Evolutionary conservation across 306 rosid species (phyloP).

Genomic region (Cyamopsis tetragonoloba): DNA sequence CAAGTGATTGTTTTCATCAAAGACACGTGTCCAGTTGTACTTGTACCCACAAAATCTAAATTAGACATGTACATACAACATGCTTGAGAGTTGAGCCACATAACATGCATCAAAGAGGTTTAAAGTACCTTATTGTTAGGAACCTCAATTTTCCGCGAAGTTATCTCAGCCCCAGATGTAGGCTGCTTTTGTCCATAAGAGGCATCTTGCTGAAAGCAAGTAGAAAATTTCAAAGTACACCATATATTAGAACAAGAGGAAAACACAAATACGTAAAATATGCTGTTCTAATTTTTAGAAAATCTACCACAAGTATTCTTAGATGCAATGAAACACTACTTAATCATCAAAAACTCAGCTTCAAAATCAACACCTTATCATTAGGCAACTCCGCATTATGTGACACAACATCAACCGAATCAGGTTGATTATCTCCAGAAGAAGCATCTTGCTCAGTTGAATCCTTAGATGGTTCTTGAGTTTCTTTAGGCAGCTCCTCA

Average conservation of each 20-base stretch:
- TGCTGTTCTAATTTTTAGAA: background rate
- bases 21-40: background rate
- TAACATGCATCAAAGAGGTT: background rate
- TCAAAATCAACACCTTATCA: conserved; percentile 51
- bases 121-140: conserved; percentile 82
- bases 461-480: conserved; percentile 34
- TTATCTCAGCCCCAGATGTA: conserved; percentile 33
- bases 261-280: background rate
- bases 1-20: background rate
- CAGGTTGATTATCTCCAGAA: conserved; percentile 30
- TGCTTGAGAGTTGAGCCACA: background rate
- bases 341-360: background rate
- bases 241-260: background rate
- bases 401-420: conserved; percentile 20
- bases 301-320: background rate
- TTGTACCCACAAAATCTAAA: background rate
- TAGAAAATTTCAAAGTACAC: background rate
- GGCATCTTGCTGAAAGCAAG: conserved; percentile 42
- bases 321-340: background rate
- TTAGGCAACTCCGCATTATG: conserved; percentile 49
- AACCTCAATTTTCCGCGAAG: conserved; percentile 66
- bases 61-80: background rate
- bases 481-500: conserved; percentile 43
- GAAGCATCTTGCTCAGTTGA: conserved; percentile 34
- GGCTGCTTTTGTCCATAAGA: conserved; percentile 34